Percentiles rank a stretch among this genome's conserved stretches.
Evolutionary conservation across 106 monocot species (phyloP).

Genomic region (Dendrobium nobile): DNA sequence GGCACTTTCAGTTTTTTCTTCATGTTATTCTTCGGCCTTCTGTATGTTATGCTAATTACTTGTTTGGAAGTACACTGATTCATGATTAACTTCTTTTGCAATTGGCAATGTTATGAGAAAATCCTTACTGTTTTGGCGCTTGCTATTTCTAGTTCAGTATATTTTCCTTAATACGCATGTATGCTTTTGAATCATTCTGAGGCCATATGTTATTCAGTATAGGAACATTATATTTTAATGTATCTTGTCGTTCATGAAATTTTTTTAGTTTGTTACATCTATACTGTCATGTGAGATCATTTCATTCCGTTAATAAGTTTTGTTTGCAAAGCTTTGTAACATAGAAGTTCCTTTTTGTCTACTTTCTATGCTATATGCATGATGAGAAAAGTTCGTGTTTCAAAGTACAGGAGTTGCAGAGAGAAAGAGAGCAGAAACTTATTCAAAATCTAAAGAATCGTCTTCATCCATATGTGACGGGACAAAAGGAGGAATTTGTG

Average conservation of each 20-base stretch:
- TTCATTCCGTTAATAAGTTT: not conserved
- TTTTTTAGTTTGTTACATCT: not conserved
- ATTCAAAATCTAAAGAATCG: slow-evolving; percentile 51
- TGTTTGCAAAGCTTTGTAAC: not conserved
- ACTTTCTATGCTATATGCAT: not conserved
- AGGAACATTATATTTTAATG: not conserved
- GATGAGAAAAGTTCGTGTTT: not conserved
- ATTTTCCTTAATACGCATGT: too few relatives aligned
- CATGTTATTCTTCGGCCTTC: not conserved
- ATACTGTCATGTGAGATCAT: not conserved
- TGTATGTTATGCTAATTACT: not conserved
- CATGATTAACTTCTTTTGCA: not conserved
- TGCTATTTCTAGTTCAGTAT: not conserved
- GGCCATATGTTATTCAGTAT: not conserved
- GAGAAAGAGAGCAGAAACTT: slow-evolving; percentile 65
- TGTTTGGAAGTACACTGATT: not conserved
- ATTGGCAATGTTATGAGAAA: not conserved
- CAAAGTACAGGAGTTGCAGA: slow-evolving; percentile 57
- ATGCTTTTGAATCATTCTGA: not conserved
- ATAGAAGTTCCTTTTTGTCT: not conserved
- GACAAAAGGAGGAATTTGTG: slow-evolving; percentile 63
- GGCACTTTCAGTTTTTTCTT: not conserved
- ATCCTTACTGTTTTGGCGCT: not conserved
- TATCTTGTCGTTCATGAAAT: not conserved
- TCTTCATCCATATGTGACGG: slow-evolving; percentile 60